These are phyloP conservation scores for Pulveroboletus frians DNA, from an alignment of 768 basidiomycete species.

Conservation along the genomic window DNA sequence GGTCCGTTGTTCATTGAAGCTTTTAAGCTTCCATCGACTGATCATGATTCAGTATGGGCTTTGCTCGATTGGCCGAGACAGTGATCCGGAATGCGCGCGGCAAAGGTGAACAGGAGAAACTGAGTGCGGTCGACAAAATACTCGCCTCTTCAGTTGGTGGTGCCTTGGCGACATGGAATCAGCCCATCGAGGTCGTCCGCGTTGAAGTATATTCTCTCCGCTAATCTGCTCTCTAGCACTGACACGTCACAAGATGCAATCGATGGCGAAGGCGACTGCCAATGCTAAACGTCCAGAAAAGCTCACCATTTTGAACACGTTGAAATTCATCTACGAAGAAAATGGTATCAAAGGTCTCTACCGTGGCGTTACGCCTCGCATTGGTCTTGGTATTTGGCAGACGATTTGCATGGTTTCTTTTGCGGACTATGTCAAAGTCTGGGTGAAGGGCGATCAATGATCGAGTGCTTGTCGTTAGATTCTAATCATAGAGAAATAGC, in stretches of 20 bases:
- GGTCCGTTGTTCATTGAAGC: conserved; percentile 41
- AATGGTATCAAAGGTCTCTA: conserved; percentile 96
- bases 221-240: not conserved
- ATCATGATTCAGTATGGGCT: conserved; percentile 70
- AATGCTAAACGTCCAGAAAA: conserved; percentile 83
- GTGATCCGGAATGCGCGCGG: conserved; percentile 74
- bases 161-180: conserved; percentile 98
- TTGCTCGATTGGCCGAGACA: conserved; percentile 87
- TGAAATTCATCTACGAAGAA: conserved; percentile 92
- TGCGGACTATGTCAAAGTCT: conserved; percentile 91
- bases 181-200: conserved; percentile 95
- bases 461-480: conserved; percentile 1
- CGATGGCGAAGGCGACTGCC: conserved; percentile 78
- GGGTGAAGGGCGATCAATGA: conserved; percentile 49
- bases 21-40: not conserved
- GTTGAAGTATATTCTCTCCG: conserved; percentile 62
- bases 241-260: conserved; percentile 78
- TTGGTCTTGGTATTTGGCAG: conserved; percentile 95
- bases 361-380: conserved; percentile 94
- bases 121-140: conserved; percentile 82
- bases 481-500: conserved; percentile 19
- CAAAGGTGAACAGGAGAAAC: conserved; percentile 68
- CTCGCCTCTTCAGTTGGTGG: conserved; percentile 84
- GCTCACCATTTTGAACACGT: conserved; percentile 85
- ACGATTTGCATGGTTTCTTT: conserved; percentile 99